Percentiles rank a stretch among this genome's conserved stretches.
phyloP scores from a whole-genome alignment of 129 eudicot species.

The Smallanthus sonchifolius region DNA sequence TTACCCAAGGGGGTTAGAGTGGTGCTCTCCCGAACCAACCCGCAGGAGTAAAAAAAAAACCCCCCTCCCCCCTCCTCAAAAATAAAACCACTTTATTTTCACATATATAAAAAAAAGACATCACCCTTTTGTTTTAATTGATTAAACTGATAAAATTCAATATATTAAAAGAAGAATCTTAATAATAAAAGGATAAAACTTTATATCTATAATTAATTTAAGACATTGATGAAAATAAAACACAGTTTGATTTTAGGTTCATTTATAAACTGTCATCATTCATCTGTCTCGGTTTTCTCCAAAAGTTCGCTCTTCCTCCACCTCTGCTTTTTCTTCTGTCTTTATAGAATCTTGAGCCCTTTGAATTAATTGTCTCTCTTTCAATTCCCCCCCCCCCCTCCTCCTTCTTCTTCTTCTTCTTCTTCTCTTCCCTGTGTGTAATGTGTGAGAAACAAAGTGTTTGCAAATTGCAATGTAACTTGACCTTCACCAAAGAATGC shows the following conservation, averaged over 20 bases:
- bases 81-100: no score
- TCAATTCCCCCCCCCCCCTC: constrained; percentile 14
- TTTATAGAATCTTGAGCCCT: constrained; percentile 36
- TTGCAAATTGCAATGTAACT: constrained; percentile 16
- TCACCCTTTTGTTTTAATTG: no score
- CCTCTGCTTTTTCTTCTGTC: constrained; percentile 23
- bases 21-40: no score
- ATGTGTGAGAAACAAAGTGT: neutral
- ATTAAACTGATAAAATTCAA: no score
- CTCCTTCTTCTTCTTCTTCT: constrained; percentile 10
- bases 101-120: no score
- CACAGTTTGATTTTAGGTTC: neutral
- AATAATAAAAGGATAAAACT: no score
- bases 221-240: neutral
- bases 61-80: no score
- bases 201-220: neutral
- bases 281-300: constrained; percentile 23
- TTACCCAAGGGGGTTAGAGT: no score
- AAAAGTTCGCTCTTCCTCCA: constrained; percentile 11
- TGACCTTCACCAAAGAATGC: constrained; percentile 23
- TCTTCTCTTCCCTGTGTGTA: neutral
- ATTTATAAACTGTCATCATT: constrained; percentile 6
- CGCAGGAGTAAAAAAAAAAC: no score
- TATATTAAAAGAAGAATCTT: no score
- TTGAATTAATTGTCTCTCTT: constrained; percentile 20